A percentile compares a stretch with the other conserved stretches of the same genome.
Conservation (phyloP, 805 yeast species). For the Sugiyamaella smithiae region DNA sequence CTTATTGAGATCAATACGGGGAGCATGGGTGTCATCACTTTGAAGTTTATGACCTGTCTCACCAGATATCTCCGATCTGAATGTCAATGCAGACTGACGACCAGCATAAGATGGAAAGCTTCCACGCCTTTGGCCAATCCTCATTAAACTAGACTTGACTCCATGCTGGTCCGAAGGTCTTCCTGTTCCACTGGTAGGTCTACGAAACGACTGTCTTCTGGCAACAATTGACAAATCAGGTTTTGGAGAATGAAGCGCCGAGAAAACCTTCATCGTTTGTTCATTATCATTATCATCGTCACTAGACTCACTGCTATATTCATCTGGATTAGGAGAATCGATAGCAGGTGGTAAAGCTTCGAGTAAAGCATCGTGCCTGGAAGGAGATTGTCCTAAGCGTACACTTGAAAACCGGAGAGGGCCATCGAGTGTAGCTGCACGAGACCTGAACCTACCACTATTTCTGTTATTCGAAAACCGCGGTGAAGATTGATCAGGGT, state of each 20-base stretch:
- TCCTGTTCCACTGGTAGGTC: constrained; percentile 24
- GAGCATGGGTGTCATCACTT: background rate
- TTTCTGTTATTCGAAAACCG: background rate
- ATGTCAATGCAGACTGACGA: background rate
- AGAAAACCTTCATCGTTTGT: constrained; percentile 24
- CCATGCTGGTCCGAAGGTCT: background rate
- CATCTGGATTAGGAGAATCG: background rate
- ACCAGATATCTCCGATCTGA: background rate
- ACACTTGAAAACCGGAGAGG: constrained; percentile 2
- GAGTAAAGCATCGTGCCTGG: background rate
- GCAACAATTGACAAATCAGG: constrained; percentile 6
- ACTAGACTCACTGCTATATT: constrained; percentile 8
- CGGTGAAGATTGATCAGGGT: constrained; percentile 8
- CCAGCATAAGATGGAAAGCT: constrained; percentile 16
- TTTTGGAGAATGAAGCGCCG: constrained; percentile 19
- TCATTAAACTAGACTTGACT: constrained; percentile 14
- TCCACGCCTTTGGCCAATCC: constrained; percentile 23
- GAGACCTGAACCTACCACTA: constrained; percentile 10
- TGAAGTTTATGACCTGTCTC: background rate
- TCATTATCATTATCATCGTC: constrained; percentile 25
- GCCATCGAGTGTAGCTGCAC: constrained; percentile 20
- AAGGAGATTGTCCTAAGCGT: background rate
- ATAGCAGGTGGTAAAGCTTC: constrained; percentile 6
- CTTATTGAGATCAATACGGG: constrained; percentile 30
- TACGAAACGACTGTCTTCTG: constrained; percentile 13